phyloP scores from a whole-genome alignment of 495 filamentous ascomycete genomes.

The Cetradonia linearis region DNA sequence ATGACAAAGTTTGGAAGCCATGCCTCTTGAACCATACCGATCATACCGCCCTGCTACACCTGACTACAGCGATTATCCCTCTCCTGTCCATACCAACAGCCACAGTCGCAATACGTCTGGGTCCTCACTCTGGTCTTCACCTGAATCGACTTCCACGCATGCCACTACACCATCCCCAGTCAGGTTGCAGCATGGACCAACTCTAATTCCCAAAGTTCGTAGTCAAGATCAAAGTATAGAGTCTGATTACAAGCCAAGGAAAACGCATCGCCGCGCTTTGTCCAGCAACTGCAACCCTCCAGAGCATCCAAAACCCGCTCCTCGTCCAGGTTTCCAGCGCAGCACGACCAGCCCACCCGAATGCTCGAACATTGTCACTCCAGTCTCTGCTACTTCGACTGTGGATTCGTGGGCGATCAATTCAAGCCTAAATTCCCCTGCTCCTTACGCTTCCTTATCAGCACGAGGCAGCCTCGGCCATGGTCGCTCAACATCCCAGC shows the following conservation, averaged over 20 bases:
- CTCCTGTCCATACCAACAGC: slow-evolving; percentile 27
- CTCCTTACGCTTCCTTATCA: slow-evolving; percentile 45
- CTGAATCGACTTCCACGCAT: slow-evolving; percentile 62
- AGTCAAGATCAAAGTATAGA: slow-evolving; percentile 72
- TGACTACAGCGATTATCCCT: slow-evolving; percentile 30
- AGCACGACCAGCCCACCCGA: slow-evolving; percentile 57
- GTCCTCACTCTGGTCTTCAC: slow-evolving; percentile 55
- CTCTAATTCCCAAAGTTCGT: slow-evolving; percentile 78
- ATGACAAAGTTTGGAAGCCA: slow-evolving; percentile 25
- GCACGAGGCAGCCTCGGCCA: slow-evolving; percentile 41
- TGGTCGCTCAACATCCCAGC: slow-evolving; percentile 54
- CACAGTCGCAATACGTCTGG: slow-evolving; percentile 39
- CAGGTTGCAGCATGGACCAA: slow-evolving; percentile 62
- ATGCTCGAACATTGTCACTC: slow-evolving; percentile 43
- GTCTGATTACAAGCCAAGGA: slow-evolving; percentile 37
- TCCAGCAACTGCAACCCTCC: slow-evolving; percentile 47
- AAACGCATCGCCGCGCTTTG: slow-evolving; percentile 43
- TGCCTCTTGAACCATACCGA: slow-evolving; percentile 38
- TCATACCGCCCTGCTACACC: slow-evolving; percentile 40
- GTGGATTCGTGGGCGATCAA: slow-evolving; percentile 28
- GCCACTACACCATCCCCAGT: slow-evolving; percentile 70
- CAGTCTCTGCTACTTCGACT: slow-evolving; percentile 38
- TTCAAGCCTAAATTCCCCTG: slow-evolving; percentile 50
- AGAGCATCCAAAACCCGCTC: slow-evolving; percentile 34
- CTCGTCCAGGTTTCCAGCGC: slow-evolving; percentile 40